phyloP scores from a whole-genome alignment of 176 grass and related monocot genomes.

The Musa itinerans region DNA sequence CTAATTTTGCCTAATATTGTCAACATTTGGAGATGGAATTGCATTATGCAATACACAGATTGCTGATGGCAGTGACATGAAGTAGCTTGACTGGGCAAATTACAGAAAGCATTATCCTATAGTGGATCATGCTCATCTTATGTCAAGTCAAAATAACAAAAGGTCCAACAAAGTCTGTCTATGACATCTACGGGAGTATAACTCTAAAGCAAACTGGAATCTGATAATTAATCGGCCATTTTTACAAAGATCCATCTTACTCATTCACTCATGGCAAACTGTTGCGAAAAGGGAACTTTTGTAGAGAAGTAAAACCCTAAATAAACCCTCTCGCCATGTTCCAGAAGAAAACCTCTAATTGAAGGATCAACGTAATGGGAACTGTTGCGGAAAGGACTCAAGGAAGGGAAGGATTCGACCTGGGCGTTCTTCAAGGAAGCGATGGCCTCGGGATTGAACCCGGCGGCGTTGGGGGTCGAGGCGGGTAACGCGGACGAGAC shows the following conservation, averaged over 20 bases:
- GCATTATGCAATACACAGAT: not conserved
- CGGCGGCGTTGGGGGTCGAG: constrained; percentile 29
- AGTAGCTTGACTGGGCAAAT: not conserved
- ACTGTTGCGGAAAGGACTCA: not conserved
- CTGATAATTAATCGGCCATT: not conserved
- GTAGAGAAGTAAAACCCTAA: not conserved
- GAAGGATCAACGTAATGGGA: not conserved
- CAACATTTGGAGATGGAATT: not conserved
- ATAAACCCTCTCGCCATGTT: not conserved
- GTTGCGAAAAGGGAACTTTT: too few relatives aligned
- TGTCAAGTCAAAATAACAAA: not conserved
- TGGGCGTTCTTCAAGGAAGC: constrained; percentile 70
- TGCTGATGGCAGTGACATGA: not conserved
- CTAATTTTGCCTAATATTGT: not conserved
- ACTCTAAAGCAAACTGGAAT: not conserved
- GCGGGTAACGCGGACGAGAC: constrained; percentile 20
- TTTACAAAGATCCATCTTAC: not conserved
- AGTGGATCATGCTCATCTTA: not conserved
- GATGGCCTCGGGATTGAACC: constrained; percentile 46
- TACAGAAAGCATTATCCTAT: not conserved
- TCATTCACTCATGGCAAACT: not conserved
- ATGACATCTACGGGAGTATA: not conserved
- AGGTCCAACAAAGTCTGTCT: not conserved
- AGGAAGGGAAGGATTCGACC: constrained; percentile 18
- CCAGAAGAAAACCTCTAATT: not conserved